Base-by-base conservation (phyloP, 495 filamentous ascomycete genomes). In the Bombardia bombarda region DNA sequence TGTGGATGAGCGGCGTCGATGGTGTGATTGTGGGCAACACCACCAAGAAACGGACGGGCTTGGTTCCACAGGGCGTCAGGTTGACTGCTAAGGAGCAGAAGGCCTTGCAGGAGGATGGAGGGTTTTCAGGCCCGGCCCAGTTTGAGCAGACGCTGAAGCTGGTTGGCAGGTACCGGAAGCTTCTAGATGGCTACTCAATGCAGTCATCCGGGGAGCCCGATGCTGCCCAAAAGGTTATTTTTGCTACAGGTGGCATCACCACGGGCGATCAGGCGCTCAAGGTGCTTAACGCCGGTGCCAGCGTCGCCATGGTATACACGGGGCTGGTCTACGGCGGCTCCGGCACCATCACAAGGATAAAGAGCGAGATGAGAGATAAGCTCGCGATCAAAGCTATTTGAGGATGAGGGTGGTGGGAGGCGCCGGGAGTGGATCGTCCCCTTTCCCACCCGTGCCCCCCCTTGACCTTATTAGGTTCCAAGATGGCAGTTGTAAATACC, bases 1-100 rank as follows among this genome's bases (percentile, higher is more conserved):
- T 96, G 26, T 84, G 80, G 74, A 72, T 73, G 31, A 82, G 84
- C 32, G 89, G 89, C 8, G 87, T 96, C 4, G 87, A 94, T 47
- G 92, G 92, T 0, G 81, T 98, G 4, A 94, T 97, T 52, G 90
- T 98, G n/a, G 90, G 88, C 0, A 98, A 98, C 64, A 98, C 92
- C 0, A 98, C 92, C 2, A 94, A 88, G 62, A 73, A 76, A 45
- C 75, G 92, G 10, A 77, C 83, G 2, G 78, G 76, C 3, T 62
- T 85, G n/a, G 56, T 86, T 7, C 79, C 86, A 12, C 56, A 72
- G 25, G 81, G 79, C 7, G 77, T 80, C 42, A 60, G 66, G 26
- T 67, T 92, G 13, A 76, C 82, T 0, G 47, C 65, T 3, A 78
- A 77, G 49, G 90, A 97, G 57, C 73, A 79, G 52, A 52, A 66